Percentiles rank a stretch among this genome's conserved stretches.
Evolutionary conservation across 257 asterid species (phyloP).

Genomic region (Misopates orontium): DNA sequence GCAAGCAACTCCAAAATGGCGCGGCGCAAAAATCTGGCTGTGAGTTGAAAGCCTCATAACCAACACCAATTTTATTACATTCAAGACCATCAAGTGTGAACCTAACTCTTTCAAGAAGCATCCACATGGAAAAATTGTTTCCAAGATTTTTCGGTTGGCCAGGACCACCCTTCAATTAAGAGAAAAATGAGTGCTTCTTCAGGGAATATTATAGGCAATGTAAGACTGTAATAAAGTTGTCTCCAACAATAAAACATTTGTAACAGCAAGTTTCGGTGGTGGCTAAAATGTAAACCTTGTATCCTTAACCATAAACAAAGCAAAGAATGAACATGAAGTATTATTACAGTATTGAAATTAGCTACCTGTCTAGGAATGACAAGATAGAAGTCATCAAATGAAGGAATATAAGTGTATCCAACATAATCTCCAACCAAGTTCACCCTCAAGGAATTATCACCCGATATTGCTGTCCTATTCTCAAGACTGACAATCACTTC

Average conservation of each 20-base stretch:
- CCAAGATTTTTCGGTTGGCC: conserved; percentile 86
- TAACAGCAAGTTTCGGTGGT: too few species aligned
- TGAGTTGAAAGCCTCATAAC: conserved; percentile 72
- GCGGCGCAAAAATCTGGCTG: conserved; percentile 93
- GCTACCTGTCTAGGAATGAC: conserved; percentile 90
- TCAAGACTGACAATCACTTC: conserved; percentile 85
- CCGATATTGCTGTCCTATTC: conserved; percentile 82
- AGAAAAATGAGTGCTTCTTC: conserved; percentile 23
- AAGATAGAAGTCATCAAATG: conserved; percentile 83
- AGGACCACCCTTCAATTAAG: conserved; percentile 56
- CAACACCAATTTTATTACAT: conserved; percentile 92
- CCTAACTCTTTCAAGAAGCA: conserved; percentile 96
- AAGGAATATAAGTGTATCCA: conserved; percentile 84
- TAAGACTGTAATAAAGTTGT: conserved; percentile 1
- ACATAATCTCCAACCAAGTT: conserved; percentile 88
- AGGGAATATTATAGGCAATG: neutral
- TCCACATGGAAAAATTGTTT: conserved; percentile 89
- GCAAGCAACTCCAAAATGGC: conserved; percentile 95
- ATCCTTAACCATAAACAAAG: conserved; percentile 14
- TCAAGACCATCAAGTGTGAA: conserved; percentile 85
- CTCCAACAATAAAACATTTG: neutral
- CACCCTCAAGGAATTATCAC: conserved; percentile 75
- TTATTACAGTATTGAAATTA: conserved; percentile 1
- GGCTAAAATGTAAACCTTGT: too few species aligned
- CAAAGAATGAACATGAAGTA: conserved; percentile 6